Evolutionary conservation across 169 alveolate species (phyloP), one percentile per base, ranked within the genome.

Genomic region (Cryptosporidium bovis): DNA sequence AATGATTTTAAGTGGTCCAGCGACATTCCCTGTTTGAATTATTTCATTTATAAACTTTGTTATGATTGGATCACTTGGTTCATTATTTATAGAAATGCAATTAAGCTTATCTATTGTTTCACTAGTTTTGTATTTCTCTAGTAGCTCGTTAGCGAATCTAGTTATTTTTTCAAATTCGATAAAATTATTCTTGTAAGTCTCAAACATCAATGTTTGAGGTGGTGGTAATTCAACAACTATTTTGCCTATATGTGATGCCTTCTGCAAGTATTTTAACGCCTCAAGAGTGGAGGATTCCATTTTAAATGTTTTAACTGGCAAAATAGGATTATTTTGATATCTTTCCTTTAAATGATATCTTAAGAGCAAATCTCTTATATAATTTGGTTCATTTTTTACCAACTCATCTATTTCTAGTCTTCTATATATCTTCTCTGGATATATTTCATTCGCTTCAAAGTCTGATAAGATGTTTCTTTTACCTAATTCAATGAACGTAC

Each of bases 401-500:
- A 77, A 77, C 3, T 77, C 77, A 60, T 77, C 87, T 16, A 77
- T 60, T 24, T 68, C 87, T 18, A 77, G 51, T 60, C 31, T 77
- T 34, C 6, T 16, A 33, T 77, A 77, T n/a, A 58, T 60, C 27
- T 58, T 62, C 5, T 62, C 64, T 44, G 69, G 87, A 24, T 58
- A 60, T 27, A 7, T 31, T 34, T 7, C 12, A 24, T 77, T 62
- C 20, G 34, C 71, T 7, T 60, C 64, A 1, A 24, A 34, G 10
- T 60, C 34, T 12, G 58, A 46, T 33, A 60, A 56, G n/a, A 55
- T 77, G 33, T 33, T 64, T 56, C 87, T 56, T 62, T 77, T 77
- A 8, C 87, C 87, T 15, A 77, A 31, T 55, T 87, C 92, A 46
- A 87, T 51, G 56, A 87, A 87, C 33, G 66, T 64, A n/a, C 92